A percentile compares a stretch with the other conserved stretches of the same genome.
phyloP scores from a whole-genome alignment of 305 asterid species.

The Fraxinus latifolia region DNA sequence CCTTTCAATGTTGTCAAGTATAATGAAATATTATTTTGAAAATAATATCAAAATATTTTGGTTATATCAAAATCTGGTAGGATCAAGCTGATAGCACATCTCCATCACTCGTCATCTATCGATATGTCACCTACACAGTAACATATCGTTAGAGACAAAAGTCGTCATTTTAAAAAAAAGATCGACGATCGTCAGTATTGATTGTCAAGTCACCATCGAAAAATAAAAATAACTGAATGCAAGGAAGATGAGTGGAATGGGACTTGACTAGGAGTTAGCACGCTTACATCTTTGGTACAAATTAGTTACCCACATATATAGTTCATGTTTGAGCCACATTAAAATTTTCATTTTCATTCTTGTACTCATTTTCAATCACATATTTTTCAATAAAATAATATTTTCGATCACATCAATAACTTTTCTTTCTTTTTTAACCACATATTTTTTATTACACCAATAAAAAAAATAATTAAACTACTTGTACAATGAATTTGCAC shows the following conservation, averaged over 20 bases:
- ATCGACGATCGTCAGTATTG: not conserved
- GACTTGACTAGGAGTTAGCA: not conserved
- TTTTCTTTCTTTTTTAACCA: no score
- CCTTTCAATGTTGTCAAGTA: not conserved
- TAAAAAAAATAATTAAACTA: no score
- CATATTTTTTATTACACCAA: no score
- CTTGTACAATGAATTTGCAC: no score
- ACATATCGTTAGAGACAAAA: not conserved
- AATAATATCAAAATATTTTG: no score
- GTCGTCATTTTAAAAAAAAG: not conserved
- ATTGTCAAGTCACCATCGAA: not conserved
- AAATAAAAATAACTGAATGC: not conserved
- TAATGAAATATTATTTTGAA: not conserved
- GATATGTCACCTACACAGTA: not conserved
- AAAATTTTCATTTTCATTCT: no score
- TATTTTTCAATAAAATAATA: no score
- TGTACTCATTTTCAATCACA: no score
- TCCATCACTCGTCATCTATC: not conserved
- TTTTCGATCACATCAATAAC: no score
- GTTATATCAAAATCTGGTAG: not conserved
- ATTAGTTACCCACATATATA: no score
- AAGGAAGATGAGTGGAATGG: not conserved
- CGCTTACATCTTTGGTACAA: not conserved
- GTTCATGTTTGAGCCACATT: no score
- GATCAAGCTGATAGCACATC: not conserved